Conservation (phyloP, 257 asterid genomes). For the Nicotiana obtusifolia region DNA sequence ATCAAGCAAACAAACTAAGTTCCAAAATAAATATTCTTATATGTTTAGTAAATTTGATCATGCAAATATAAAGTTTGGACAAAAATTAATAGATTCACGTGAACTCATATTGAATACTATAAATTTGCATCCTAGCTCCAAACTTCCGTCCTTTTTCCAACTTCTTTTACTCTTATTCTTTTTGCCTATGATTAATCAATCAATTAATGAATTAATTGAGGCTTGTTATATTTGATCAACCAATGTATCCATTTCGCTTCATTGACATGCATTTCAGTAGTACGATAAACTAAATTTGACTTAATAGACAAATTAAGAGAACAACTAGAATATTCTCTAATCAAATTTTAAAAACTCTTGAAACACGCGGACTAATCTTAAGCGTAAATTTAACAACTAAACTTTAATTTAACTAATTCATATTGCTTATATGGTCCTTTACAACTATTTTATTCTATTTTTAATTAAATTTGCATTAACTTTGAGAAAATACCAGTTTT, state of each 20-base stretch:
- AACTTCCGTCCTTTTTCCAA: not conserved
- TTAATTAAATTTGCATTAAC: no score
- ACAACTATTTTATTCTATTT: no score
- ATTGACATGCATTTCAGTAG: not conserved
- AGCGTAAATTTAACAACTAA: not conserved
- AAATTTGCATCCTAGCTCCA: not conserved
- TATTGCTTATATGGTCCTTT: no score
- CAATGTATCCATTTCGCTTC: not conserved
- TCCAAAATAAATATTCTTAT: no score
- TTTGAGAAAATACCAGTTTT: no score
- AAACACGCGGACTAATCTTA: not conserved
- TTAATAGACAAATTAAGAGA: not conserved
- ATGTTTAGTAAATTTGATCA: no score
- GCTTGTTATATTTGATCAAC: not conserved
- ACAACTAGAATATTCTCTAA: not conserved
- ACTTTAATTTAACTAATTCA: no score
- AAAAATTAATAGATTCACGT: no score
- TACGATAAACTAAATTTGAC: not conserved
- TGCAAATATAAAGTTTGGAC: no score
- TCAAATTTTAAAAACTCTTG: not conserved
- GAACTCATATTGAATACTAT: no score
- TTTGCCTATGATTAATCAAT: slow-evolving; percentile 2
- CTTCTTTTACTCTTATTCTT: not conserved
- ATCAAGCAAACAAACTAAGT: no score
- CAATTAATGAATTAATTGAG: not conserved